Conservation (phyloP, 192 early-diverging fungal species). For the Coemansia sp. region DNA sequence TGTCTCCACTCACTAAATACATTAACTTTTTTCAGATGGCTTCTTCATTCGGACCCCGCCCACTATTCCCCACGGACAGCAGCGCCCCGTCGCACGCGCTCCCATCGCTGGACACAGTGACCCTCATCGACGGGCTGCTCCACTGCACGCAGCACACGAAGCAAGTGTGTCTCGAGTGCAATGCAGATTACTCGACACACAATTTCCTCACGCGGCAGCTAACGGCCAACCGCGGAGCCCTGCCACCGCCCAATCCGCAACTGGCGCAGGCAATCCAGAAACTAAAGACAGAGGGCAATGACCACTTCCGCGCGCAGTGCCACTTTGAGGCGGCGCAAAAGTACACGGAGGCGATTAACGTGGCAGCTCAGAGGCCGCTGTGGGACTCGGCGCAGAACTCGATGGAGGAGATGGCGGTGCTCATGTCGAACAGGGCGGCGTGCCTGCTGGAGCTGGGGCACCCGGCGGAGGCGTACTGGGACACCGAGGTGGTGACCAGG, state of each 20-base stretch:
- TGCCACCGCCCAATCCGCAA: constrained; percentile 68
- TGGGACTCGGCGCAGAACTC: constrained; percentile 71
- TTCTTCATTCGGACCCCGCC: constrained; percentile 38
- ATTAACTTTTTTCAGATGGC: not conserved
- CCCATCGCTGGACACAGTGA: constrained; percentile 1
- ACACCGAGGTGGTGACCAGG: constrained; percentile 65
- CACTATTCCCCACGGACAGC: constrained; percentile 35
- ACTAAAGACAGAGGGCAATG: constrained; percentile 81
- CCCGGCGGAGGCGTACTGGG: constrained; percentile 68
- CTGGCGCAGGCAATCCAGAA: constrained; percentile 56
- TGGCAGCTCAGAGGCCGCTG: constrained; percentile 68
- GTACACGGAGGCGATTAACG: constrained; percentile 85
- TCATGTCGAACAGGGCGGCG: constrained; percentile 66
- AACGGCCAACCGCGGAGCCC: constrained; percentile 57
- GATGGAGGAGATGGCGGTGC: constrained; percentile 63
- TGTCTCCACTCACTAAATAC: not conserved
- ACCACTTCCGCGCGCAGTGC: constrained; percentile 75
- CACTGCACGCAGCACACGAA: constrained; percentile 63
- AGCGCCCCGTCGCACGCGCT: constrained; percentile 17
- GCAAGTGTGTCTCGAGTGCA: constrained; percentile 63
- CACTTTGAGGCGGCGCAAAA: constrained; percentile 78
- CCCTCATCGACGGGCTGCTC: constrained; percentile 53
- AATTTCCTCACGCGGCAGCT: constrained; percentile 67
- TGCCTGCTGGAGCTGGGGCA: constrained; percentile 63
- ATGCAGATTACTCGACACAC: constrained; percentile 60